Conservation (phyloP, 1,139 yeast genomes). For the Geotrichum restrictum region DNA sequence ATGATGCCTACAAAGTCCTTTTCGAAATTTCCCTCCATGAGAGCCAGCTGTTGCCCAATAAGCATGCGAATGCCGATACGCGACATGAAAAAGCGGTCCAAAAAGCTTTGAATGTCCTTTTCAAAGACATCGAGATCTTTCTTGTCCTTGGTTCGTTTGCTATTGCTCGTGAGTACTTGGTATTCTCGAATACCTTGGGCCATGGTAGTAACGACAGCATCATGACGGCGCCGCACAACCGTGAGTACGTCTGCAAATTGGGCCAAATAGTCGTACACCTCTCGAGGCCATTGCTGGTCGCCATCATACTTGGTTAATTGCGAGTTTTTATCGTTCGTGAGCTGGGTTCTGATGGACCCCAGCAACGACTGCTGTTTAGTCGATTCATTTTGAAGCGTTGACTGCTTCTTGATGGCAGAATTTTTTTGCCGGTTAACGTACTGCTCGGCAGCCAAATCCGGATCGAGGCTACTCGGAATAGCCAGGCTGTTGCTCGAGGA, state of each 20-base stretch:
- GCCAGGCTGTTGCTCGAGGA: constrained; percentile 16
- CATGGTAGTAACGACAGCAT: constrained; percentile 88
- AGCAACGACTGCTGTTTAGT: constrained; percentile 6
- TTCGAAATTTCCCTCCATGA: constrained; percentile 55
- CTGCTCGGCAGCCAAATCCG: constrained; percentile 16
- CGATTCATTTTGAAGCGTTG: too few relatives aligned
- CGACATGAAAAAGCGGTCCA: constrained; percentile 79
- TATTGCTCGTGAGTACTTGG: constrained; percentile 23
- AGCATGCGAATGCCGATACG: constrained; percentile 84
- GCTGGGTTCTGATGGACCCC: constrained; percentile 20
- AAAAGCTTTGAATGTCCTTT: constrained; percentile 64
- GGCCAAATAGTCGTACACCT: constrained; percentile 68
- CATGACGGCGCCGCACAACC: constrained; percentile 77
- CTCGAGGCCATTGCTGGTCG: constrained; percentile 60
- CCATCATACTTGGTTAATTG: constrained; percentile 48
- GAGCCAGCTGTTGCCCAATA: constrained; percentile 80
- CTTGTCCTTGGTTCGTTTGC: constrained; percentile 29
- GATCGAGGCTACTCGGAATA: constrained; percentile 15
- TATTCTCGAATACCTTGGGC: constrained; percentile 92
- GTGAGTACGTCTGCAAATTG: constrained; percentile 61
- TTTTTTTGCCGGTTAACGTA: constrained; percentile 19
- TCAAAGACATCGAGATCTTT: constrained; percentile 34
- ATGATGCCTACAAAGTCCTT: constrained; percentile 75
- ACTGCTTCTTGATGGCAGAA: constrained; percentile 21
- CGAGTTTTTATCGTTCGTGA: constrained; percentile 50